These are phyloP conservation scores for Tricholoma matsutake DNA, from an alignment of 768 basidiomycete species.

Conservation along the genomic window DNA sequence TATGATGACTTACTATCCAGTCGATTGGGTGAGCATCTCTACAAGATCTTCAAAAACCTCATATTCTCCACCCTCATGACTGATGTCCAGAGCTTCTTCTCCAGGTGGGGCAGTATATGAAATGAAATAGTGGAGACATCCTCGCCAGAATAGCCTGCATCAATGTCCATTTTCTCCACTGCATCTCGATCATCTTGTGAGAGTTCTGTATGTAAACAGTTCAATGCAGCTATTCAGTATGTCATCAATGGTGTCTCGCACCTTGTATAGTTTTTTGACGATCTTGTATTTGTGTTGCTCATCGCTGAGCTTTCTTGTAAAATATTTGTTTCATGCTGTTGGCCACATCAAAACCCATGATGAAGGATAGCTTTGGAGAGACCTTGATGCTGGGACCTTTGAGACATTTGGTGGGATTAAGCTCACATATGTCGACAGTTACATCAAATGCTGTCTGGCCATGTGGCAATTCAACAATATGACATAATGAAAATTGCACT, in stretches of 20 bases:
- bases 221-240: too few relatives aligned
- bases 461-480: background rate
- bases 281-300: background rate
- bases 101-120: too few relatives aligned
- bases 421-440: too few relatives aligned
- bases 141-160: too few relatives aligned
- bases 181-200: background rate
- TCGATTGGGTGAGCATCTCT: too few relatives aligned
- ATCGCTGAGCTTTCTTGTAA: background rate
- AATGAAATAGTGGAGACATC: slow-evolving; percentile 6
- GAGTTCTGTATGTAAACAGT: background rate
- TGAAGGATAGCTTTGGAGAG: background rate
- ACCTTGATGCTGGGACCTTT: background rate
- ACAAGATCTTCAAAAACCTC: too few relatives aligned
- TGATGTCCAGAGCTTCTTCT: too few relatives aligned
- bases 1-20: too few relatives aligned
- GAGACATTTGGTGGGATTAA: background rate
- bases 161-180: too few relatives aligned
- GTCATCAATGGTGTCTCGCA: background rate
- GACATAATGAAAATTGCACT: background rate
- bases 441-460: background rate
- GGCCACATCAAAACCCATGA: background rate
- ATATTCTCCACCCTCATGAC: too few relatives aligned
- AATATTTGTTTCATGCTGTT: background rate
- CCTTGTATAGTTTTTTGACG: background rate